A percentile compares a stretch with the other conserved stretches of the same genome.
phyloP scores from a whole-genome alignment of 495 filamentous ascomycete species.

The Bacidia gigantensis region DNA sequence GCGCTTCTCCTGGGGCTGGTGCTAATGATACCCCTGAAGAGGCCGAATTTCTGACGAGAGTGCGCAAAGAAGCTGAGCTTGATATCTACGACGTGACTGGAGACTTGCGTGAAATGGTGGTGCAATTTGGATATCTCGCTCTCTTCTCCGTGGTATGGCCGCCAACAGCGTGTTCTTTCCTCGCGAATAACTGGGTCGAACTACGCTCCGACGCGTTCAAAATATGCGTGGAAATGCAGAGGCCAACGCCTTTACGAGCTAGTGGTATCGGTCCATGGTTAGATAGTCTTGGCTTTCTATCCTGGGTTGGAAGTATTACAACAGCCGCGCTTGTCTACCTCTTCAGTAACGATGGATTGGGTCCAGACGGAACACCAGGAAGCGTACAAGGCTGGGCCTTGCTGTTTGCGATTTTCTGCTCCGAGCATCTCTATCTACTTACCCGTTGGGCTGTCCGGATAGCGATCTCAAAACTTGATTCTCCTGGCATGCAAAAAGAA shows the following conservation, averaged over 20 bases:
- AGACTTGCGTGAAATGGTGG: conserved; percentile 88
- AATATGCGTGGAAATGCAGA: conserved; percentile 78
- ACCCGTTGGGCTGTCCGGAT: conserved; percentile 54
- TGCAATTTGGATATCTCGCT: conserved; percentile 89
- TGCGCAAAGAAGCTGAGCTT: conserved; percentile 77
- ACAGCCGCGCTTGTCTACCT: conserved; percentile 76
- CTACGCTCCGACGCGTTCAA: conserved; percentile 88
- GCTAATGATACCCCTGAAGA: conserved; percentile 57
- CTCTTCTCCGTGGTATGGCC: conserved; percentile 93
- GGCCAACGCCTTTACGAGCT: conserved; percentile 72
- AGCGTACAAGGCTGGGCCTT: conserved; percentile 70
- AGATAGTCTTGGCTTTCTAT: conserved; percentile 68
- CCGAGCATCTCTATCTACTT: conserved; percentile 74
- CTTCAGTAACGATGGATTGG: conserved; percentile 53
- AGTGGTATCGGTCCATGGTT: conserved; percentile 96
- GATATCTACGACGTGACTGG: conserved; percentile 73
- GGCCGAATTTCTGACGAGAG: conserved; percentile 59
- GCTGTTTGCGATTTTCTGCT: conserved; percentile 69
- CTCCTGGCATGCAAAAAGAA: conserved; percentile 70
- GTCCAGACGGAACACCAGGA: conserved; percentile 43
- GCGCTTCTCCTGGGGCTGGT: conserved; percentile 19
- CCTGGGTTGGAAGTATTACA: conserved; percentile 83
- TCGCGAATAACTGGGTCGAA: conserved; percentile 95
- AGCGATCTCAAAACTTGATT: conserved; percentile 67
- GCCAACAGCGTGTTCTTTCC: conserved; percentile 71